Evolutionary conservation across 768 basidiomycete species (phyloP).

Genomic region (Coprinopsis sp.): DNA sequence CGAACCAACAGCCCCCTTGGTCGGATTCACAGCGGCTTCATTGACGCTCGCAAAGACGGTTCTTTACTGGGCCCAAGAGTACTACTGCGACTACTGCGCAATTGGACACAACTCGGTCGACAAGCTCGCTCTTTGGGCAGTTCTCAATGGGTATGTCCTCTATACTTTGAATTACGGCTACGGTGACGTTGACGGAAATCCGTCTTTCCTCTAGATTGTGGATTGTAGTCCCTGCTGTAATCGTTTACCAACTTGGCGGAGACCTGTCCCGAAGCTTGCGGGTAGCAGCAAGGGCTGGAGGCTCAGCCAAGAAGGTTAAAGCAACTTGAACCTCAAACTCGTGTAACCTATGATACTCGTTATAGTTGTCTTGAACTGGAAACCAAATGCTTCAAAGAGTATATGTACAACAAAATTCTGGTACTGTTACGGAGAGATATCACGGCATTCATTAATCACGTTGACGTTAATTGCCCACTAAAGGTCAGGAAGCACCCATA

Average conservation of each 20-base stretch:
- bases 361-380: not conserved
- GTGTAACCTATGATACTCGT: not conserved
- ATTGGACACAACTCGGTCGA: slow-evolving; percentile 68
- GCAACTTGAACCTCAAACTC: not conserved
- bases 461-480: too few species aligned
- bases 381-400: too few species aligned
- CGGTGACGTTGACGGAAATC: not conserved
- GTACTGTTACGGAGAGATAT: too few species aligned
- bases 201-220: slow-evolving; percentile 52
- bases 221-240: slow-evolving; percentile 65
- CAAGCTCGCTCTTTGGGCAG: slow-evolving; percentile 58
- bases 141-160: slow-evolving; percentile 70
- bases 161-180: not conserved
- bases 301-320: slow-evolving; percentile 10
- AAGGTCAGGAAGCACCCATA: too few species aligned
- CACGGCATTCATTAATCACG: too few species aligned
- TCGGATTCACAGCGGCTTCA: slow-evolving; percentile 68
- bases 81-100: slow-evolving; percentile 67
- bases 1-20: slow-evolving; percentile 56
- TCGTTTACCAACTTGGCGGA: slow-evolving; percentile 54
- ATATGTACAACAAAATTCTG: too few species aligned
- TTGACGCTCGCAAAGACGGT: slow-evolving; percentile 85
- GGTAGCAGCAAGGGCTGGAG: slow-evolving; percentile 10
- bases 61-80: slow-evolving; percentile 80
- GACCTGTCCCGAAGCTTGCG: slow-evolving; percentile 51